A percentile compares a stretch with the other conserved stretches of the same genome.
Evolutionary conservation across 495 filamentous ascomycete species (phyloP).

Genomic region (Trichoderma reesei): DNA sequence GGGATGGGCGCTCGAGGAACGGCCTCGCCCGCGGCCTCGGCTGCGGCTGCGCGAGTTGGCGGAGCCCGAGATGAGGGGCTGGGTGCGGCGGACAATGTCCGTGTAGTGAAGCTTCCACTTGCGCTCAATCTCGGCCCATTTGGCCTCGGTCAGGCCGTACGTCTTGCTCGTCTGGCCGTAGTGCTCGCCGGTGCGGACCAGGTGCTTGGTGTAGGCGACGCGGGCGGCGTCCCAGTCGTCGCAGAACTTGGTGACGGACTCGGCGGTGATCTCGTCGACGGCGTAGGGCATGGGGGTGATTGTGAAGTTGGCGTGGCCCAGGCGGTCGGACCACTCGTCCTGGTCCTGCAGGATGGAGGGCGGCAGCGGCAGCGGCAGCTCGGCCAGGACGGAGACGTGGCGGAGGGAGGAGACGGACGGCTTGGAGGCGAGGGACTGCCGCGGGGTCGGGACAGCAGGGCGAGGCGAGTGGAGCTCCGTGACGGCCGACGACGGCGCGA

Average conservation of each 20-base stretch:
- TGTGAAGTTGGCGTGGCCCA: conserved; percentile 88
- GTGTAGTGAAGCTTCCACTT: conserved; percentile 61
- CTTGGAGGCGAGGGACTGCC: conserved; percentile 66
- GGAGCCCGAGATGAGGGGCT: conserved; percentile 24
- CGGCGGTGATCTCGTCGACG: conserved; percentile 46
- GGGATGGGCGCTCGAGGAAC: not conserved
- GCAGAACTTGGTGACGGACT: conserved; percentile 56
- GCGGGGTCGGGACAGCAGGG: conserved; percentile 44
- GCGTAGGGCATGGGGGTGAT: conserved; percentile 75
- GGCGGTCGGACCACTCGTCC: conserved; percentile 70
- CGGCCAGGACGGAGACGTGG: conserved; percentile 25
- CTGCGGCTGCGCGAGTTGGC: conserved; percentile 15
- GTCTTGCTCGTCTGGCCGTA: conserved; percentile 77
- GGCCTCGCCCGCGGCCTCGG: conserved; percentile 10
- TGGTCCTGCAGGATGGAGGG: conserved; percentile 47
- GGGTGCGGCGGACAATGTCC: conserved; percentile 39
- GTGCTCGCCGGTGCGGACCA: conserved; percentile 76
- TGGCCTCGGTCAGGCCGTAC: conserved; percentile 69
- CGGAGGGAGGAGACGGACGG: conserved; percentile 71
- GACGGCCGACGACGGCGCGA: conserved; percentile 21
- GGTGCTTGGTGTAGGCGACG: conserved; percentile 72
- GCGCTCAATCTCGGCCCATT: conserved; percentile 70
- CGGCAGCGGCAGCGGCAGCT: conserved; percentile 39
- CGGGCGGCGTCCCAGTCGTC: conserved; percentile 72
- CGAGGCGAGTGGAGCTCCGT: conserved; percentile 21